Conservation (phyloP, 2,329 filamentous ascomycete genomes). For the Cordyceps fumosorosea region DNA sequence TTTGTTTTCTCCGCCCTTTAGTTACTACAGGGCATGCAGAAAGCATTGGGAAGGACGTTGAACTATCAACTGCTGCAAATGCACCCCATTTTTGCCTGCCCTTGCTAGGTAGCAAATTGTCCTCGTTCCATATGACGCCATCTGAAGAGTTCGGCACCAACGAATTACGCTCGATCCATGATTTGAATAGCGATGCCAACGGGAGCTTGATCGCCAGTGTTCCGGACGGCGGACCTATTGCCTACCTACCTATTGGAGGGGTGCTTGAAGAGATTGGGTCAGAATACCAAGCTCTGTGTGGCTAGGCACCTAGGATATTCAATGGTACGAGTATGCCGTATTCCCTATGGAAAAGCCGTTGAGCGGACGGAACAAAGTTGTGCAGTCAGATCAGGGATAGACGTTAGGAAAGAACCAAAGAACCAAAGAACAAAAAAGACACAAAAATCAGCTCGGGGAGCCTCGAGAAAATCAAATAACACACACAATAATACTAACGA, state of each 20-base stretch:
- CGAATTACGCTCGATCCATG: neutral
- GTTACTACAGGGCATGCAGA: neutral
- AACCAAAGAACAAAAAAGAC: neutral
- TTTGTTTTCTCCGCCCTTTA: constrained; percentile 74
- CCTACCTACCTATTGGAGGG: neutral
- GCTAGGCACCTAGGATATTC: neutral
- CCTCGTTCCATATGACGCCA: neutral
- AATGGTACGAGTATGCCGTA: neutral
- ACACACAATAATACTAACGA: neutral
- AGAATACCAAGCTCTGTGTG: neutral
- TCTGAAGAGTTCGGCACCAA: neutral
- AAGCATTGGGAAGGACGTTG: neutral
- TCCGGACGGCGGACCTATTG: neutral
- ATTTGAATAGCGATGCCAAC: neutral
- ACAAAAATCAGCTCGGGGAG: neutral
- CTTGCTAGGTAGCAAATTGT: neutral
- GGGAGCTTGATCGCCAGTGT: neutral
- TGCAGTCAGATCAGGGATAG: constrained; percentile 8
- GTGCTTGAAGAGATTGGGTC: neutral
- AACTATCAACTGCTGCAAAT: constrained; percentile 7
- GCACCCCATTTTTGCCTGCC: neutral
- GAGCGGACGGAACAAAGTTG: neutral
- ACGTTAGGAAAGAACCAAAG: constrained; percentile 4
- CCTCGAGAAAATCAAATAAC: neutral
- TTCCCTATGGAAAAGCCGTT: neutral